phyloP scores from a whole-genome alignment of 2,329 filamentous ascomycete genomes.

The Alternaria sp. region DNA sequence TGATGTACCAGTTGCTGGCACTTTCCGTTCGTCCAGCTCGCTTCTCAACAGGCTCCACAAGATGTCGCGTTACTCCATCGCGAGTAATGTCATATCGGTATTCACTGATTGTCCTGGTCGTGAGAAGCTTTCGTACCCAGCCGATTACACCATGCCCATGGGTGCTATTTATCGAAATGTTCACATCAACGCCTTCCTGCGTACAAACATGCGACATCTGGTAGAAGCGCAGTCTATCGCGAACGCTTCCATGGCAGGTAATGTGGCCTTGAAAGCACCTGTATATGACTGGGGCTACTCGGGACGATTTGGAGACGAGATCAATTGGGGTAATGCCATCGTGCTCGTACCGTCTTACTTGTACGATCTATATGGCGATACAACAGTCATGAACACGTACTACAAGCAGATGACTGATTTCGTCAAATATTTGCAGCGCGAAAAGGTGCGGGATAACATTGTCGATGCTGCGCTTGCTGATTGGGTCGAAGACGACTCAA shows the following conservation, averaged over 20 bases:
- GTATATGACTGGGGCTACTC: too few relatives aligned
- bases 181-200: slow-evolving; percentile 7
- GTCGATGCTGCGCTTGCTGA: too few relatives aligned
- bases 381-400: too few relatives aligned
- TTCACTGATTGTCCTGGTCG: neutral
- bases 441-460: too few relatives aligned
- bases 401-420: too few relatives aligned
- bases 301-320: too few relatives aligned
- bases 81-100: neutral
- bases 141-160: neutral
- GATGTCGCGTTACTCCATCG: neutral
- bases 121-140: neutral
- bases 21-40: neutral
- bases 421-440: too few relatives aligned
- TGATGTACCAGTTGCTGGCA: neutral
- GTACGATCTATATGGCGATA: too few relatives aligned
- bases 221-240: slow-evolving; percentile 8
- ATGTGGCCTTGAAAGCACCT: neutral
- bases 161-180: slow-evolving; percentile 7
- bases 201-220: slow-evolving; percentile 7
- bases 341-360: too few relatives aligned
- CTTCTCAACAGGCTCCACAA: neutral
- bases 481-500: too few relatives aligned
- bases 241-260: slow-evolving; percentile 3
- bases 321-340: too few relatives aligned